phyloP scores from a whole-genome alignment of 306 rosid species.

The Cucurbita pepo region DNA sequence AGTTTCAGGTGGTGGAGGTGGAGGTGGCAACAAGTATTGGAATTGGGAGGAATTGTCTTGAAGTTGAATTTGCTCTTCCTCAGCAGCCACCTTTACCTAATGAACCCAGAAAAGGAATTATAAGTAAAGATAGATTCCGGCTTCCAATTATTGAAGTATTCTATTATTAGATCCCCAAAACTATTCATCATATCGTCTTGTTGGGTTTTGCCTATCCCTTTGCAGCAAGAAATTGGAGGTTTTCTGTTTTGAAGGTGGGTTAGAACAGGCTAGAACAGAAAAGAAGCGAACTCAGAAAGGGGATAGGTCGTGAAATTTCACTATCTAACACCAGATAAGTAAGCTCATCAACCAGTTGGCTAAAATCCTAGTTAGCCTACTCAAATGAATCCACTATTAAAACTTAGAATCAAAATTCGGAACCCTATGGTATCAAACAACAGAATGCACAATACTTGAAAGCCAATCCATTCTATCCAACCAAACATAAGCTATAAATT shows the following conservation, averaged over 20 bases:
- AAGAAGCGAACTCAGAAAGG: background rate
- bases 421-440: background rate
- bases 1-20: slow-evolving; percentile 28
- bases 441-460: background rate
- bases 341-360: background rate
- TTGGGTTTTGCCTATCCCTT: background rate
- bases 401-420: background rate
- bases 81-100: slow-evolving; percentile 62
- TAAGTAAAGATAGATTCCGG: background rate
- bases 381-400: background rate
- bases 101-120: background rate
- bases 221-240: background rate
- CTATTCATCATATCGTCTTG: background rate
- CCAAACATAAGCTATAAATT: background rate
- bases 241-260: background rate
- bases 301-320: background rate
- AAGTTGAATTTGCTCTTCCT: slow-evolving; percentile 49
- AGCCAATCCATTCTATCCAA: background rate
- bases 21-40: slow-evolving; percentile 22
- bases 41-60: slow-evolving; percentile 36
- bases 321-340: background rate
- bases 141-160: background rate
- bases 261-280: background rate
- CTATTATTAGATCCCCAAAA: background rate
- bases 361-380: background rate